Percentiles rank a stretch among this genome's conserved stretches.
phyloP scores from a whole-genome alignment of 2,329 filamentous ascomycete genomes.

The Balansia obtecta region DNA sequence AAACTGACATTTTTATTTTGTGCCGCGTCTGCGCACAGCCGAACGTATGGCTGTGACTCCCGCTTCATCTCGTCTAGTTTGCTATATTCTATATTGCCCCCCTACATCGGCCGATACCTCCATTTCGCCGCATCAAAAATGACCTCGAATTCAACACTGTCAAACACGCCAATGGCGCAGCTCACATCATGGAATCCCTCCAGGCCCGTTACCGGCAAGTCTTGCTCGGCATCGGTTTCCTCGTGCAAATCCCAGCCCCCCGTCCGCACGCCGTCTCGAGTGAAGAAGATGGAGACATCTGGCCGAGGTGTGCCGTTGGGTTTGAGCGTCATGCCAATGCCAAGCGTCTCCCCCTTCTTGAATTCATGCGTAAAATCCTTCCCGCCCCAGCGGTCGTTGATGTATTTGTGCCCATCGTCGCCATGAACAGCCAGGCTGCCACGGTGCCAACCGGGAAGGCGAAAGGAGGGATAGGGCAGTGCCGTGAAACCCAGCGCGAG shows the following conservation, averaged over 20 bases:
- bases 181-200: slow-evolving; percentile 61
- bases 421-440: slow-evolving; percentile 65
- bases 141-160: slow-evolving; percentile 55
- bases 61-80: too few relatives aligned
- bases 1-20: too few relatives aligned
- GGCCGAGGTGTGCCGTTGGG: slow-evolving; percentile 18
- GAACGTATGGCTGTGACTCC: too few relatives aligned
- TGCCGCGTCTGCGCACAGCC: background rate
- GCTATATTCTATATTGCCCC: too few relatives aligned
- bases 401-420: slow-evolving; percentile 65
- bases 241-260: slow-evolving; percentile 64
- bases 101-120: slow-evolving; percentile 30
- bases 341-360: slow-evolving; percentile 51
- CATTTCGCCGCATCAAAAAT: slow-evolving; percentile 48
- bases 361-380: slow-evolving; percentile 55
- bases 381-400: slow-evolving; percentile 65
- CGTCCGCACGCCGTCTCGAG: slow-evolving; percentile 46
- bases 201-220: slow-evolving; percentile 51
- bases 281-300: slow-evolving; percentile 47
- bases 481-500: slow-evolving; percentile 60
- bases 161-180: slow-evolving; percentile 59
- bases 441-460: slow-evolving; percentile 71
- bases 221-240: slow-evolving; percentile 52
- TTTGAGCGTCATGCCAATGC: slow-evolving; percentile 56
- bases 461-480: slow-evolving; percentile 64